Evolutionary conservation across 306 rosid species (phyloP).

Genomic region (Casuarina equisetifolia): DNA sequence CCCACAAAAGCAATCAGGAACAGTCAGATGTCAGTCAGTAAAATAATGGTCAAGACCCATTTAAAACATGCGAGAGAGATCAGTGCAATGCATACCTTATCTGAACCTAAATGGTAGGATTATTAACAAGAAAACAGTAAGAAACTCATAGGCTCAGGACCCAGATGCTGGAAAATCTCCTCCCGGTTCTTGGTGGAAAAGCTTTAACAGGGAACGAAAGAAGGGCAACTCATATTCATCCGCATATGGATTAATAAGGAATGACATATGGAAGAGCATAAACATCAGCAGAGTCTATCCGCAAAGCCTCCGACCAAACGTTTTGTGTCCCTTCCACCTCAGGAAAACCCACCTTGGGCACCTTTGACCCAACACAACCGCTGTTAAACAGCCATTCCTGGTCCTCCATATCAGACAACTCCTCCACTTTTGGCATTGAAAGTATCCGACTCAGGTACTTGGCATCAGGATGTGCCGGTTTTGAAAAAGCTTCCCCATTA

Average conservation of each 20-base stretch:
- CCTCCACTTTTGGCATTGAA: slow-evolving; percentile 13
- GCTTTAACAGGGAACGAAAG: neutral
- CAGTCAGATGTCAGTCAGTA: neutral
- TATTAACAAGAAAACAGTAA: neutral
- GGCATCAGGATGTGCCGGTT: slow-evolving; percentile 20
- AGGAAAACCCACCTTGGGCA: neutral
- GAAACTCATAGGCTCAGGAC: neutral
- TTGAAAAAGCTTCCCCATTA: slow-evolving; percentile 6
- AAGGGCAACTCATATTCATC: neutral
- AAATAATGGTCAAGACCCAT: neutral
- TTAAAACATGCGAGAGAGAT: neutral
- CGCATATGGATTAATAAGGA: slow-evolving; percentile 8
- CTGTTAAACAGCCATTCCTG: slow-evolving; percentile 20
- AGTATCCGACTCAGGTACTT: slow-evolving; percentile 21
- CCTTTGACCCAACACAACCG: neutral
- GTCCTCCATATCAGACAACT: neutral
- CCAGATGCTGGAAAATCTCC: neutral
- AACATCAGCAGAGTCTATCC: slow-evolving; percentile 6
- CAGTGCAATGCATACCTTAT: neutral
- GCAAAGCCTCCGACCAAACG: slow-evolving; percentile 17
- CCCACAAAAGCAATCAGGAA: neutral
- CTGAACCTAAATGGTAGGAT: neutral
- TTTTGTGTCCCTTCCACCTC: slow-evolving; percentile 1
- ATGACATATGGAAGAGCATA: slow-evolving; percentile 15
- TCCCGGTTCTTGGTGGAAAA: neutral